These are phyloP conservation scores for Epichloe brachyelytri DNA, from an alignment of 2,329 filamentous ascomycete species.

Conservation along the genomic window DNA sequence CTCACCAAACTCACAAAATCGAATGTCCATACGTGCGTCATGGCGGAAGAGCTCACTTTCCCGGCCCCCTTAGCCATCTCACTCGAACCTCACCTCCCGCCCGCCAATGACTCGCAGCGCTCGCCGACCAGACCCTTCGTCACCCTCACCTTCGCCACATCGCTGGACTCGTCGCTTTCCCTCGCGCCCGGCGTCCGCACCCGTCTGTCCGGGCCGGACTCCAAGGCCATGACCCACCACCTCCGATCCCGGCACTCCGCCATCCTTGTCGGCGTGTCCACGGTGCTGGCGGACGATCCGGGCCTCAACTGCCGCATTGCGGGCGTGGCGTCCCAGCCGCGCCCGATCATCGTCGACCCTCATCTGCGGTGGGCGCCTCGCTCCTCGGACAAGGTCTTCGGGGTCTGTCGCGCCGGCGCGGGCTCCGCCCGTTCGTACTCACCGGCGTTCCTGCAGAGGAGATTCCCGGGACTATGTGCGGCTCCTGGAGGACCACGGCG, in stretches of 20 bases:
- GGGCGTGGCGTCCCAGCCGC: conserved; percentile 53
- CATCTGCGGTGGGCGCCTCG: conserved; percentile 56
- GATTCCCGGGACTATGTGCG: conserved; percentile 27
- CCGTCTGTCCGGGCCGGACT: conserved; percentile 64
- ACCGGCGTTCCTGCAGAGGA: conserved; percentile 31
- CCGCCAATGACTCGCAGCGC: neutral
- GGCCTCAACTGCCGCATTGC: conserved; percentile 69
- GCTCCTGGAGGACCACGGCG: conserved; percentile 36
- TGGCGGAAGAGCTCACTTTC: conserved; percentile 23
- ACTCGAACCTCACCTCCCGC: conserved; percentile 23
- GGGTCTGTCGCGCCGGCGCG: conserved; percentile 46
- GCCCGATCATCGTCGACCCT: conserved; percentile 74
- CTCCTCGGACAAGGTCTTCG: conserved; percentile 49
- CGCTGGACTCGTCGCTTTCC: conserved; percentile 70
- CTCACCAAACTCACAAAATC: too few species aligned
- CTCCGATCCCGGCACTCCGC: conserved; percentile 72
- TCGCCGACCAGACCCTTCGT: conserved; percentile 33
- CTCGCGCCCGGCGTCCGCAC: conserved; percentile 71
- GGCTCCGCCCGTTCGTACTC: conserved; percentile 67
- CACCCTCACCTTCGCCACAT: conserved; percentile 83
- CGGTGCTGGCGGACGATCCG: conserved; percentile 74
- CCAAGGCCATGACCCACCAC: conserved; percentile 89
- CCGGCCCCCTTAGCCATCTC: conserved; percentile 17
- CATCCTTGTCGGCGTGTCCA: conserved; percentile 75
- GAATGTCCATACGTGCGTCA: conserved; percentile 7